Conservation (phyloP, 2,329 filamentous ascomycete genomes). For the Ceratocystis papillata region DNA sequence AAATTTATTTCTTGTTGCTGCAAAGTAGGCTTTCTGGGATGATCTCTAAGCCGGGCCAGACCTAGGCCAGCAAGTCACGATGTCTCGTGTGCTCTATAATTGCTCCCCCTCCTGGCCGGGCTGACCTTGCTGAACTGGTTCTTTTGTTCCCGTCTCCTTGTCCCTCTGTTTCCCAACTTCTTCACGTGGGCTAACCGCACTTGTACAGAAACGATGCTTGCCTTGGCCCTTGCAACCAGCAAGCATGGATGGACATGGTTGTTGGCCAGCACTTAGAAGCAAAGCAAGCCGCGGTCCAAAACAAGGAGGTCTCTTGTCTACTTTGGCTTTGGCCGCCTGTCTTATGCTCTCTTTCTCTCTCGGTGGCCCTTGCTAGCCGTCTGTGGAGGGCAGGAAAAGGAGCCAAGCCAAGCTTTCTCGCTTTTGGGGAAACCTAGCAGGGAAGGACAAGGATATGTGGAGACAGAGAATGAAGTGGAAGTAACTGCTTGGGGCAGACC, state of each 20-base stretch:
- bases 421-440: background rate
- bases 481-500: no score
- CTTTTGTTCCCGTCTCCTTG: conserved; percentile 1
- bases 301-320: background rate
- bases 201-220: background rate
- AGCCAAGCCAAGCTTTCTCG: conserved; percentile 7
- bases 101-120: background rate
- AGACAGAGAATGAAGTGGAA: background rate
- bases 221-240: background rate
- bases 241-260: background rate
- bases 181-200: background rate
- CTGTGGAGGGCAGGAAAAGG: background rate
- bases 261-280: background rate
- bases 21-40: background rate
- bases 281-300: background rate
- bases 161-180: background rate
- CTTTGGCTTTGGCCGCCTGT: background rate
- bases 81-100: background rate
- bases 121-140: background rate
- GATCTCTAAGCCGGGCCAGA: conserved; percentile 11
- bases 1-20: background rate
- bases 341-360: background rate
- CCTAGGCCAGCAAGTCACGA: conserved; percentile 15
- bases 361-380: no score
- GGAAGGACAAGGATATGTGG: background rate